Evolutionary conservation across 345 rosid species (phyloP), one percentile per base, ranked within the genome.

Genomic region (Eucalyptus paniculata): DNA sequence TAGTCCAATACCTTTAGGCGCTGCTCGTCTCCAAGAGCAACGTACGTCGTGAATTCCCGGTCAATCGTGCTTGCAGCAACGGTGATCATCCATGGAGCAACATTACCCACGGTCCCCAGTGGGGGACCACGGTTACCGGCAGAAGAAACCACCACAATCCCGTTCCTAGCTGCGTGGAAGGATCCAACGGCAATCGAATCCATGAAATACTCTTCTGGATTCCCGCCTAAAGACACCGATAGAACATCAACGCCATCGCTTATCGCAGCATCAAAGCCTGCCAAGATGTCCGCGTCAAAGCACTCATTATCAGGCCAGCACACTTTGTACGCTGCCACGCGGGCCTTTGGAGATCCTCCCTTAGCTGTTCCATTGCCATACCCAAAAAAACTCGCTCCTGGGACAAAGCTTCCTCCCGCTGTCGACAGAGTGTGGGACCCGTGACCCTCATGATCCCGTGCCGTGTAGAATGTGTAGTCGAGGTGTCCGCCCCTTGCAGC

Each of bases 381-480:
- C 1, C 93, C 92, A 10, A 69, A 87, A n/a, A 93, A 50, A 69
- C 69, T 91, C 6, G 89, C 94, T 40, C 87, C 87, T 0, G 90
- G 86, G 26, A 92, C 94, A 42, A 91, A 93, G 86, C 86, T 90
- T 21, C 95, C 94, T 2, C 80, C 95, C 2, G 94, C 94, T 2
- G 94, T 94, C 4, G 96, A 93, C 24, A 94, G 62, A 6, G 96
- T 93, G 91, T 94, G 96, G 4, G 91, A 72, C 21, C 95, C 96
- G 67, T 94, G 96, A 12, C 95, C 95, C 1, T 90, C 87, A 1
- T n/a, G 6, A 91, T 93, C 95, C 28, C 94, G 92, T 9, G 90
- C 85, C 11, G 93, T 81, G 40, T 87, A 28, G 24, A 81, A 19
- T 6, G 58, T 62, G 13, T 67, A 15, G 37, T 88, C 77, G 3